Evolutionary conservation across 2,329 filamentous ascomycete genomes (phyloP), one percentile per base, ranked within the genome.

Genomic region (Colletotrichum gloeosporioides): DNA sequence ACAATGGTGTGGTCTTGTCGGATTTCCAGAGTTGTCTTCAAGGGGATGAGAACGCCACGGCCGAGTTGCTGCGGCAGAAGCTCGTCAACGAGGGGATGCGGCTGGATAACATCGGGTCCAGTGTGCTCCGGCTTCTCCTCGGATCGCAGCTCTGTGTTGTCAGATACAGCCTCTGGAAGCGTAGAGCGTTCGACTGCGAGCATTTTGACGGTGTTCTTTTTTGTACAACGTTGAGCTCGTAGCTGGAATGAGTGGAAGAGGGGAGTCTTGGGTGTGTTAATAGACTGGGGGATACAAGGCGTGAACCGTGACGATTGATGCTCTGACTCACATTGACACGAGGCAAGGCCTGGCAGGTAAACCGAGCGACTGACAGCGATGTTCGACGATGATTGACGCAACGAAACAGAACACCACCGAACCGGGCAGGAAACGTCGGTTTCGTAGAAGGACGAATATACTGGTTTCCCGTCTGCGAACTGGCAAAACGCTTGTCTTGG

Each of bases 21-120:
- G 69, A 92, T 88, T 82, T 94, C 92, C 62, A 93, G 88, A 2
- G 89, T 90, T 6, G 92, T 93, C 84, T 93, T 93, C 64, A 94
- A 86, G 34, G 92, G 91, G 59, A 93, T 89, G 62, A 94, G 82
- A 36, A 91, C 88, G 18, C 89, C 89, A 25, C 84, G 84, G 22
- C 86, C 83, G 29, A 86, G 79, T 27, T 88, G 82, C 1, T 81
- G 73, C 5, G 81, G 77, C 36, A 82, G 83, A 12, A 88, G 78
- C 29, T 84, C 81, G 61, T 87, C 82, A 22, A 86, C 81, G 53
- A 88, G 78, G 13, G 82, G 83, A 29, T 78, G 77, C 13, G 77
- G 69, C 61, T 77, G 75, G 49, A 78, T 64, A 36, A 76, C 67
- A 44, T 78, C 77, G 16, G 77, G 77, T 4, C 77, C 77, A 61